Base-by-base conservation (phyloP, 2,329 filamentous ascomycete species). In the Phialophora tarda region DNA sequence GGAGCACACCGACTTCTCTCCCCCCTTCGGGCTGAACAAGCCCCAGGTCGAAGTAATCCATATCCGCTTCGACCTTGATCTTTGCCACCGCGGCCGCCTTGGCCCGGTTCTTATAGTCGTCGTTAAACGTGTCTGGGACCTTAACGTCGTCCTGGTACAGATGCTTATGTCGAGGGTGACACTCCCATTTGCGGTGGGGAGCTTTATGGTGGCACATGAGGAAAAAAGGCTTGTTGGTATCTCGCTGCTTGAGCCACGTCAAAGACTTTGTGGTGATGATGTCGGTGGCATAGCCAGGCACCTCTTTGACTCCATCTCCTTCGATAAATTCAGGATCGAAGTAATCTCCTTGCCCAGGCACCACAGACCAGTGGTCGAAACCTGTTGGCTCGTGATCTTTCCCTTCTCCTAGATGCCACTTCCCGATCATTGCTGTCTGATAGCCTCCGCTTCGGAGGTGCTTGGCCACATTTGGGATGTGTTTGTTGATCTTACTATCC, bases 181-280 rank as follows among this genome's bases (percentile, higher is more conserved):
- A 84, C 69, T 85, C 83, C 83, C 84, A 85, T 12, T 77, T 79
- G 3, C 83, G 77, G 68, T 86, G 84, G 0, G 84, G 83, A 0
- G 84, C 84, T 69, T 86, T 86, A 72, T 86, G 83, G 68, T 85
- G 84, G 71, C 82, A 85, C 83, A 86, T 85, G 51, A 84, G 70
- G 70, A 85, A 85, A 62, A 76, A 67, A 26, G 76, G 79, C 72
- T 83, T 84, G 64, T n/a, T n/a, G n/a, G n/a, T n/a, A n/a, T 85
- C 79, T 48, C 54, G 26, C 28, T 12, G 85, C 80, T 4, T 6
- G 3, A 56, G 28, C 30, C 28, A 56, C 5, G 28, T 12, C 24
- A 56, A 14, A 4, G 14, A 32, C 21, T 56, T 56, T 12, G 38
- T 6, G 1, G 54, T 56, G 14, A 56, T 56, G 28, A 56, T 38